Evolutionary conservation across 345 rosid species (phyloP), one percentile per base, ranked within the genome.

Genomic region (Pseudoturritis turrita): DNA sequence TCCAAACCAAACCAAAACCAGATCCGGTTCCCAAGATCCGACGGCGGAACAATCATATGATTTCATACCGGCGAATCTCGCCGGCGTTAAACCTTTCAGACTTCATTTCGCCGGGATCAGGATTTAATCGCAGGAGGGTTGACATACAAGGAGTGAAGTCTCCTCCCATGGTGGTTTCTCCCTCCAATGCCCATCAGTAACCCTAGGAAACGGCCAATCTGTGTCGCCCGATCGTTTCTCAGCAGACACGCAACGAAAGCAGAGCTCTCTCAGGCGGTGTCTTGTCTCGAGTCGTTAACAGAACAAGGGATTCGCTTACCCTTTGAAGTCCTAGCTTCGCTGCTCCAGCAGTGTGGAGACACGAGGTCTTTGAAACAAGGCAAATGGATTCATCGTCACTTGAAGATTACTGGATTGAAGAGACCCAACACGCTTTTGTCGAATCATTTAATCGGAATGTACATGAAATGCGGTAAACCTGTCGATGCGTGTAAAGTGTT

Each of bases 331-430:
- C 79, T 92, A 23, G 83, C 83, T 28, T 70, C 40, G 71, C 80
- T 90, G 33, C 25, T 86, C 33, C 80, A 64, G 33, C 77, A 70
- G 52, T 84, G 91, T 49, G 82, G 80, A 22, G 74, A 76, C 12
- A 49, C 80, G 3, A 81, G 50, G 82, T 89, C 87, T 18, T 82
- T 88, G 54, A 81, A 74, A 17, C 81, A 82, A 22, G 93, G 86
- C 63, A 92, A 84, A 79, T 81, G 84, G 81, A 75, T 92, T 26
- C 98, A 90, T 82, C 88, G 87, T 28, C 92, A 90, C 75, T 69
- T 88, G 81, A 90, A 86, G 82, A 57, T 92, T n/a, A 87, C 88
- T 1, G 83, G 87, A 17, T 71, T 73, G 41, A 83, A 82, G 22
- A 72, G 50, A 17, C 91, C 96, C 78, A 70, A 53, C 68, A 72